A percentile compares a stretch with the other conserved stretches of the same genome.
phyloP scores from a whole-genome alignment of 2,329 filamentous ascomycete species.

The Cladosporium sp. region DNA sequence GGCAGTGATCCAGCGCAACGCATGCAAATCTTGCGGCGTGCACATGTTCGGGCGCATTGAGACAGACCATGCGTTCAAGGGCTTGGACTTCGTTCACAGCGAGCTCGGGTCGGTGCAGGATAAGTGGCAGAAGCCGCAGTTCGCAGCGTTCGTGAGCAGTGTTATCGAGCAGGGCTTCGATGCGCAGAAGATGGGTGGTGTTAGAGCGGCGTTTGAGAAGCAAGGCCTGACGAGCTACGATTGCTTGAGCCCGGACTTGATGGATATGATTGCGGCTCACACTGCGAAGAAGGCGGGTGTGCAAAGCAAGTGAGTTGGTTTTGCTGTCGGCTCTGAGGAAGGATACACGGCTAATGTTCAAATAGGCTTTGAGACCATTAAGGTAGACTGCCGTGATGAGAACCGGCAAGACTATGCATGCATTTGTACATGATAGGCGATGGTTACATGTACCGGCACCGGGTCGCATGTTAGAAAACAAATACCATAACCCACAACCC shows the following conservation, averaged over 20 bases:
- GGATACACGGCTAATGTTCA: not conserved
- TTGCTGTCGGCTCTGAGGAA: not conserved
- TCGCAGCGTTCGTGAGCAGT: slow-evolving; percentile 63
- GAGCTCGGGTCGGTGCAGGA: slow-evolving; percentile 51
- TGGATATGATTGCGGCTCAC: slow-evolving; percentile 46
- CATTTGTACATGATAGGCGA: too few relatives aligned
- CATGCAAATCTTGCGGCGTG: slow-evolving; percentile 58
- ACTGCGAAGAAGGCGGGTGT: slow-evolving; percentile 14
- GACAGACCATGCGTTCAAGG: slow-evolving; percentile 62
- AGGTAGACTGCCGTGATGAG: slow-evolving; percentile 1
- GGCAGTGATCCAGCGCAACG: slow-evolving; percentile 59
- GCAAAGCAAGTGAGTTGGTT: slow-evolving; percentile 44
- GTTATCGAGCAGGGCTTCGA: slow-evolving; percentile 66
- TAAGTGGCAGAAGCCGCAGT: slow-evolving; percentile 70
- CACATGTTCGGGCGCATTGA: slow-evolving; percentile 64
- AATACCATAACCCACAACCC: too few relatives aligned
- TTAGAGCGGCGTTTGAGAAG: slow-evolving; percentile 51
- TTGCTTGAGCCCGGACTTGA: slow-evolving; percentile 56
- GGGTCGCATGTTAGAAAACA: too few relatives aligned
- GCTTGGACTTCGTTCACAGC: slow-evolving; percentile 64
- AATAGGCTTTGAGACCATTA: slow-evolving; percentile 9
- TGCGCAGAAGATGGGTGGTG: slow-evolving; percentile 51
- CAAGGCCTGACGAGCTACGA: slow-evolving; percentile 61
- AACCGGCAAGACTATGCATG: not conserved
- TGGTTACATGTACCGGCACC: too few relatives aligned